A percentile compares a stretch with the other conserved stretches of the same genome.
phyloP scores from a whole-genome alignment of 768 basidiomycete genomes.

The Tricholoma terreum region DNA sequence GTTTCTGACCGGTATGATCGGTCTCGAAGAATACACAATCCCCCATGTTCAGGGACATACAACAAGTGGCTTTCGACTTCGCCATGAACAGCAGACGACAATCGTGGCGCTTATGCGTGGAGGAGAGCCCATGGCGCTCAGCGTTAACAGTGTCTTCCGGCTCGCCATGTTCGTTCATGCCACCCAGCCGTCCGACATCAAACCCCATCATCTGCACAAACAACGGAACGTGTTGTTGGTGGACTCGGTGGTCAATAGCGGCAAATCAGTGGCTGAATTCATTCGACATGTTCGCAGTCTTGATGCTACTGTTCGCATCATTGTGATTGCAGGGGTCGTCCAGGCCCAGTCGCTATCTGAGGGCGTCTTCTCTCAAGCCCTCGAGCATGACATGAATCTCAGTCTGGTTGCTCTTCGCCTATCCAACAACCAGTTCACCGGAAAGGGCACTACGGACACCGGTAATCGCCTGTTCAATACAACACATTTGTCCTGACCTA shows the following conservation, averaged over 20 bases:
- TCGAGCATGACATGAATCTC: conserved; percentile 1
- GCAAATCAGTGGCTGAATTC: background rate
- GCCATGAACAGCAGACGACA: background rate
- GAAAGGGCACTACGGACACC: background rate
- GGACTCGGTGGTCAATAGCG: background rate
- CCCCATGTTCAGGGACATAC: background rate
- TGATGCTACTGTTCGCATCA: background rate
- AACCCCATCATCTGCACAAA: background rate
- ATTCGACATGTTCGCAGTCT: background rate
- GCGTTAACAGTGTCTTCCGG: background rate
- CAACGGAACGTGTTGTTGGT: background rate
- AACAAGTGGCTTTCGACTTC: conserved; percentile 1
- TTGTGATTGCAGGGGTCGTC: background rate
- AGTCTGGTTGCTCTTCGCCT: background rate
- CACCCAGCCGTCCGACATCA: background rate
- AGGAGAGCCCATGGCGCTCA: background rate
- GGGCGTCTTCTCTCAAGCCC: background rate
- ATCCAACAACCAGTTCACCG: conserved; percentile 1
- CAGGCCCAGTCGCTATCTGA: background rate
- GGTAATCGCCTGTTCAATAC: background rate
- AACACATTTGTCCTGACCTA: background rate
- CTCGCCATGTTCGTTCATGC: background rate
- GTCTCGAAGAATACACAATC: conserved; percentile 1
- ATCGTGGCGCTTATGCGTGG: conserved; percentile 1
- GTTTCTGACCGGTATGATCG: background rate